These are phyloP conservation scores for Chytriomyces sp. DNA, from an alignment of 192 early-diverging fungal genomes.

Conservation along the genomic window DNA sequence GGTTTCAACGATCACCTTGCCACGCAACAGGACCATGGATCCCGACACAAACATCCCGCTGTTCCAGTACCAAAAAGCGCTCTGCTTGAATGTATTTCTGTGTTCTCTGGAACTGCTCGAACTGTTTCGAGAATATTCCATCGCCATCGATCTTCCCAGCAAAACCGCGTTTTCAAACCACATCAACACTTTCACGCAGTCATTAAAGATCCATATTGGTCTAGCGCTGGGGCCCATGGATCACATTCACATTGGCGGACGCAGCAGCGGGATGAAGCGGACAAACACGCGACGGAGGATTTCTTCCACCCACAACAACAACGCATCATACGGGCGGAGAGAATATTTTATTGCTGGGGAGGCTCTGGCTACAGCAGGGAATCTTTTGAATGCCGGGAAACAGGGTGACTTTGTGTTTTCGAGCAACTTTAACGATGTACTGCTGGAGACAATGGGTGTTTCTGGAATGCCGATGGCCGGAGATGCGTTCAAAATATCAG, in stretches of 20 bases:
- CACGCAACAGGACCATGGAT: neutral
- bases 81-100: neutral
- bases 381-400: conserved; percentile 15
- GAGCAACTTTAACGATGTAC: neutral
- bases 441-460: neutral
- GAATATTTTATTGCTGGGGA: conserved; percentile 40
- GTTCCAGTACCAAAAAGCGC: neutral
- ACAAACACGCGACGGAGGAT: neutral
- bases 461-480: neutral
- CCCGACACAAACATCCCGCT: neutral
- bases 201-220: conserved; percentile 38
- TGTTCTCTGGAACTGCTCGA: conserved; percentile 1
- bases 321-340: neutral
- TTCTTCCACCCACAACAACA: neutral
- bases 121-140: neutral
- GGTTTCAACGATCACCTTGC: too few species aligned
- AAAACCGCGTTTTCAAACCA: neutral
- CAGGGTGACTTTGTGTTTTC: conserved; percentile 24
- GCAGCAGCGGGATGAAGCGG: neutral
- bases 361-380: conserved; percentile 20
- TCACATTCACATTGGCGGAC: conserved; percentile 31
- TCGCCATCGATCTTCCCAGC: neutral
- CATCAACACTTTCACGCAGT: neutral
- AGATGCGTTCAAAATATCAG: neutral
- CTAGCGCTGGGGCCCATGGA: conserved; percentile 4